These are phyloP conservation scores for Monosporozyma yasuniensis DNA, from an alignment of 805 yeast species.

Conservation along the genomic window DNA sequence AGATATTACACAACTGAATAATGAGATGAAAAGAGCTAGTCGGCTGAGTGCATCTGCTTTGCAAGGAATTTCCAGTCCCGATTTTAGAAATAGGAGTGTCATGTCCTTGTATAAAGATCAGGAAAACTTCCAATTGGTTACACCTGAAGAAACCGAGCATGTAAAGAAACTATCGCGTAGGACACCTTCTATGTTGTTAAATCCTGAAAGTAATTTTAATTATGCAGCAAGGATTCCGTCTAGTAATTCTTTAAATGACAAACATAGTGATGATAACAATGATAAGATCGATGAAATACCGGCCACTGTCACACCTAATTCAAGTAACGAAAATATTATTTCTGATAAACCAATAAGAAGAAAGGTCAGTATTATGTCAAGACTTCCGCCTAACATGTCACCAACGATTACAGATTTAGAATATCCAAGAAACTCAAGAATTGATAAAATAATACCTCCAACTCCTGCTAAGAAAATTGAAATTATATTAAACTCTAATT, in stretches of 20 bases:
- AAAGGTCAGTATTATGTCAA: constrained; percentile 12
- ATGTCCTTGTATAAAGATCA: constrained; percentile 22
- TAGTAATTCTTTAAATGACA: background rate
- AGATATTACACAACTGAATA: constrained; percentile 17
- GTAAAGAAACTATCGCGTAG: constrained; percentile 8
- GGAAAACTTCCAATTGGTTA: constrained; percentile 11
- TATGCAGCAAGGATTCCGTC: background rate
- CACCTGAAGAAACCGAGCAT: constrained; percentile 8
- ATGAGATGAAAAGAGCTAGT: constrained; percentile 14
- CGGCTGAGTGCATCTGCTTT: constrained; percentile 26
- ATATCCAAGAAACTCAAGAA: constrained; percentile 41
- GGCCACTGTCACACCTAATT: background rate
- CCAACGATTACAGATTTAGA: constrained; percentile 24
- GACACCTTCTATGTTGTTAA: constrained; percentile 26
- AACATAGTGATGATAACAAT: background rate
- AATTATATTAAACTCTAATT: constrained; percentile 27
- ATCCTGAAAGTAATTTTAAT: constrained; percentile 23
- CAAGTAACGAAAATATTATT: background rate
- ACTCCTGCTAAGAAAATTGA: constrained; percentile 63
- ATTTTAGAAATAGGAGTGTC: constrained; percentile 26
- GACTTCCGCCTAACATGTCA: constrained; percentile 15
- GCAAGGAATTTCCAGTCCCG: constrained; percentile 25
- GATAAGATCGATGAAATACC: background rate
- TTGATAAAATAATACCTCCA: constrained; percentile 44
- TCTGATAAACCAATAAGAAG: background rate